These are phyloP conservation scores for Steccherinum ochraceum DNA, from an alignment of 768 basidiomycete genomes.

Conservation along the genomic window DNA sequence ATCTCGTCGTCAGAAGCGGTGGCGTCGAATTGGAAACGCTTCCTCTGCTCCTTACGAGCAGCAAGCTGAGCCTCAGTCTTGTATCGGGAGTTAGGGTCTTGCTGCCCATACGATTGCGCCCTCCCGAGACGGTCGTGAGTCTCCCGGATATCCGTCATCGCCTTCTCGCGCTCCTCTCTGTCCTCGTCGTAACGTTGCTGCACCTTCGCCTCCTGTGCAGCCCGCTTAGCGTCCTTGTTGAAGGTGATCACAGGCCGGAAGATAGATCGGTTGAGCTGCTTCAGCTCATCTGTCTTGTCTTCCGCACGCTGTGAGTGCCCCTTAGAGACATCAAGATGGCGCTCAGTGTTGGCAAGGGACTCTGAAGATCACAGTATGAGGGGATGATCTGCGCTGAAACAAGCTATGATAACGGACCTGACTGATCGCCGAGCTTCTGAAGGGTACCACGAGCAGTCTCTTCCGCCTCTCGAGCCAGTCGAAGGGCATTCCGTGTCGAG, in stretches of 20 bases:
- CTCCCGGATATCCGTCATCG: constrained; percentile 80
- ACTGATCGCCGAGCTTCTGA: constrained; percentile 81
- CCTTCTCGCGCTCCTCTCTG: constrained; percentile 74
- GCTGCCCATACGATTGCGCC: constrained; percentile 57
- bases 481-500: constrained; percentile 85
- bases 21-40: constrained; percentile 88
- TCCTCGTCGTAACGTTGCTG: constrained; percentile 86
- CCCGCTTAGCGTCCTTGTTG: constrained; percentile 90
- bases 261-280: constrained; percentile 90
- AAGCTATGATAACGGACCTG: constrained; percentile 59
- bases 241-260: constrained; percentile 89
- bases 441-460: constrained; percentile 90
- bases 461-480: constrained; percentile 92
- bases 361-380: constrained; percentile 43
- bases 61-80: constrained; percentile 47
- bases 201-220: constrained; percentile 79
- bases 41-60: constrained; percentile 61
- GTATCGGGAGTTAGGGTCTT: constrained; percentile 39
- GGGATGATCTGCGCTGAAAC: neutral
- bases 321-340: constrained; percentile 89
- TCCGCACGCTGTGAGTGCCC: constrained; percentile 83
- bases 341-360: constrained; percentile 89
- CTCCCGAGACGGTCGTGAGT: constrained; percentile 80
- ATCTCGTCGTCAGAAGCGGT: constrained; percentile 88
- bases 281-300: constrained; percentile 90